A percentile compares a stretch with the other conserved stretches of the same genome.
Evolutionary conservation across 2,329 filamentous ascomycete genomes (phyloP).

Genomic region (Aspergillus sp.): DNA sequence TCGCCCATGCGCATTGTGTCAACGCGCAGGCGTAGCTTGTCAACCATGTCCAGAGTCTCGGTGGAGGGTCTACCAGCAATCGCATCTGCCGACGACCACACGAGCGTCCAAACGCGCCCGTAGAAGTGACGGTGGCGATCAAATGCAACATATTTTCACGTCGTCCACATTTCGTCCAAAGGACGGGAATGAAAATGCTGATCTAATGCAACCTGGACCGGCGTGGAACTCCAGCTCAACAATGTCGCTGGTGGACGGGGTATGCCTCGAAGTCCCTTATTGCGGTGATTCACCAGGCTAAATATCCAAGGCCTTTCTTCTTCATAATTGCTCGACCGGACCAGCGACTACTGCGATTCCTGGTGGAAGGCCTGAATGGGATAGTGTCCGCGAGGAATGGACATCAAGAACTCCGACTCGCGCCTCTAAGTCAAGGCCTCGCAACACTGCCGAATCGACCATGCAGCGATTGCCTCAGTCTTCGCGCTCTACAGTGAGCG

Average conservation of each 20-base stretch:
- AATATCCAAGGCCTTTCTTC: constrained; percentile 11
- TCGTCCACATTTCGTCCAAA: not conserved
- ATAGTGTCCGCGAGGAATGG: not conserved
- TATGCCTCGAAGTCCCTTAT: too few species aligned
- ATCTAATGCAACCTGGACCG: not conserved
- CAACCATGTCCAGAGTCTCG: not conserved
- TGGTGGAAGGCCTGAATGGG: constrained; percentile 5
- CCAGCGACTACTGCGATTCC: constrained; percentile 17
- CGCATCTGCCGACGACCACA: not conserved
- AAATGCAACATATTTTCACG: not conserved
- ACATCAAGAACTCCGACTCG: not conserved
- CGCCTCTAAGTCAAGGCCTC: not conserved
- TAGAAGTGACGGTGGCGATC: too few species aligned
- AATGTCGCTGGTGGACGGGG: constrained; percentile 19
- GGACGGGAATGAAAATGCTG: not conserved
- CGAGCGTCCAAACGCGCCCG: not conserved
- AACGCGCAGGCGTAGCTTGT: constrained; percentile 24
- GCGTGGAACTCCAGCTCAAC: constrained; percentile 22
- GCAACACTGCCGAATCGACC: not conserved
- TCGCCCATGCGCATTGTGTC: constrained; percentile 33
- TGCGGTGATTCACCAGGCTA: too few species aligned
- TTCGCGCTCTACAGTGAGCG: constrained; percentile 6
- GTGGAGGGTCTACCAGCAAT: constrained; percentile 7
- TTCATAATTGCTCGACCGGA: constrained; percentile 12
- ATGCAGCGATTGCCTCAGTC: not conserved